Conservation (phyloP, 257 asterid genomes). For the Gardenia jasminoides region DNA sequence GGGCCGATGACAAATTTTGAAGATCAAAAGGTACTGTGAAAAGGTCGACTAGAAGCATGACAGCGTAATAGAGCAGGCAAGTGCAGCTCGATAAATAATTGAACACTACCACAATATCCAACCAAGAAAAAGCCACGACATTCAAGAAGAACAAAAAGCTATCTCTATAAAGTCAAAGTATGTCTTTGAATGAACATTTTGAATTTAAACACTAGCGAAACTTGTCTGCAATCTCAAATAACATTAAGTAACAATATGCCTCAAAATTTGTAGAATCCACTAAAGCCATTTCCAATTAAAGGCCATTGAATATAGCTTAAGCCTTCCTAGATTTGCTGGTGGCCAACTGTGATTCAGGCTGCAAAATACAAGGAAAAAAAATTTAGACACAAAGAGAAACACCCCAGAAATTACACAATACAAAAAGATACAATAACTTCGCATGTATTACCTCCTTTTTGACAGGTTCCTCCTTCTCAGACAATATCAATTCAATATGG, state of each 20-base stretch:
- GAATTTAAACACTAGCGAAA: background rate
- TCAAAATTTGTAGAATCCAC: background rate
- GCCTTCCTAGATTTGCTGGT: slow-evolving; percentile 55
- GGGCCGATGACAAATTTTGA: background rate
- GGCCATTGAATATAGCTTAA: slow-evolving; percentile 20
- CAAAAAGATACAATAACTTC: background rate
- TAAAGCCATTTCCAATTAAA: background rate
- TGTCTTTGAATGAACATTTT: background rate
- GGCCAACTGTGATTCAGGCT: slow-evolving; percentile 64
- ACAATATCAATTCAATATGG: slow-evolving; percentile 73
- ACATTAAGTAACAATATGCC: background rate
- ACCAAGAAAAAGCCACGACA: background rate
- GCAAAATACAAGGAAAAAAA: slow-evolving; percentile 13
- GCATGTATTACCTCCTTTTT: slow-evolving; percentile 67
- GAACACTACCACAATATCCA: background rate
- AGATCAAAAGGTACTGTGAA: background rate
- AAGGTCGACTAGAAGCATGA: background rate
- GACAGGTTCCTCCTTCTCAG: slow-evolving; percentile 71
- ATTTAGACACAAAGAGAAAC: background rate
- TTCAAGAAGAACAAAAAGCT: background rate
- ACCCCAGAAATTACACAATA: background rate
- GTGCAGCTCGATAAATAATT: background rate
- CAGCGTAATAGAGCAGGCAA: background rate
- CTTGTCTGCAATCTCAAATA: slow-evolving; percentile 1
- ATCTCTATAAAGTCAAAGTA: background rate